These are phyloP conservation scores for Talaromyces liani DNA, from an alignment of 495 filamentous ascomycete genomes.

Conservation along the genomic window DNA sequence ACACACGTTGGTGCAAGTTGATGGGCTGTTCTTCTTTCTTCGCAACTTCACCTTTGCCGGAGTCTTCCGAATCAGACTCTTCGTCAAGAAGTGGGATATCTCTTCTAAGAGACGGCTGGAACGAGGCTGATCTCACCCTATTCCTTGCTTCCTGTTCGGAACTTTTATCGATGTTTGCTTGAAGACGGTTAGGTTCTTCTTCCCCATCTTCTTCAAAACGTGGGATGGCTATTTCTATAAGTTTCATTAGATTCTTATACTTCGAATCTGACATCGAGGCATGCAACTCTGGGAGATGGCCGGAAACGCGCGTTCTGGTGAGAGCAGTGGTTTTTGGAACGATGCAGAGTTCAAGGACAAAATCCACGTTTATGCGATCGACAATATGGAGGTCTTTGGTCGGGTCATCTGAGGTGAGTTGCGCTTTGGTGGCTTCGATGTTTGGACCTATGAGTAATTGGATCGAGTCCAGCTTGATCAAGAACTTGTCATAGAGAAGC, in stretches of 20 bases:
- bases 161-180: conserved; percentile 12
- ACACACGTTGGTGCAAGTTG: conserved; percentile 76
- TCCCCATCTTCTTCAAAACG: conserved; percentile 55
- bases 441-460: conserved; percentile 95
- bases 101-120: conserved; percentile 56
- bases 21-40: conserved; percentile 50
- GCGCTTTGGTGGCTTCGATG: conserved; percentile 80
- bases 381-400: conserved; percentile 79
- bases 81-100: conserved; percentile 75
- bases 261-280: conserved; percentile 88
- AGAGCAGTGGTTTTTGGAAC: conserved; percentile 88
- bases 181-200: conserved; percentile 10
- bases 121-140: conserved; percentile 50
- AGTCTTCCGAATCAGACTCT: conserved; percentile 53
- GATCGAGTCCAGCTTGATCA: conserved; percentile 84
- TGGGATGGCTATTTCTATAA: conserved; percentile 92
- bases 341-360: conserved; percentile 85
- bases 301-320: conserved; percentile 85
- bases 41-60: conserved; percentile 52
- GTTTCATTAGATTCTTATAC: conserved; percentile 91
- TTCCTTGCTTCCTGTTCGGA: conserved; percentile 28
- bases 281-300: conserved; percentile 86
- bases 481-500: conserved; percentile 93
- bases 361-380: conserved; percentile 94
- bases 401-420: conserved; percentile 63